Evolutionary conservation across 495 filamentous ascomycete species (phyloP), one percentile per base, ranked within the genome.

Genomic region (Pseudomonodictys pantanalensis): DNA sequence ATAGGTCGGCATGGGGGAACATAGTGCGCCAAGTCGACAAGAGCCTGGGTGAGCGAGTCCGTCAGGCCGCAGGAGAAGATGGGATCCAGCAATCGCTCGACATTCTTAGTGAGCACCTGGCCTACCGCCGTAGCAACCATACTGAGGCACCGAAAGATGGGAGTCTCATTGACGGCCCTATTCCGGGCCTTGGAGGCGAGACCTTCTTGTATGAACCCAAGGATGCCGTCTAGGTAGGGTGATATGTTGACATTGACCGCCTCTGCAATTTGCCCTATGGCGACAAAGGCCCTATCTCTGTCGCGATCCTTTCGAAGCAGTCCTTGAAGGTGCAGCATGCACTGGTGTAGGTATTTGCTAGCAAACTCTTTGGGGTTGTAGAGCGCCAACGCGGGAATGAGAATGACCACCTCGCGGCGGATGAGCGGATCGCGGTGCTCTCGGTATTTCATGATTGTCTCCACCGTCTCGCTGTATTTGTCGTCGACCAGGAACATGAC

Each of bases 401-500:
- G 83, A 43, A 87, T 77, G 43, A 97, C 87, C 22, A 97, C 87
- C 41, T 95, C 90, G 52, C 87, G 84, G 28, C 92, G 83, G 61
- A 97, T 95, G 32, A 89, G 86, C 3, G 82, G 73, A 56, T 99
- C 93, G 42, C 89, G 84, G 60, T 96, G 89, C 62, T 97, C 95
- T 67, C 93, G 95, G 69, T 95, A 86, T 48, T 85, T 85, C 53
- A 91, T 84, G 22, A 96, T 86, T 56, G 91, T 91, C 59, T 99
- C 93, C 72, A 92, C 97, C 12, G 89, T 86, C 43, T 95, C 89
- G 32, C 64, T 68, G 56, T 74, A 76, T 29, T 83, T 77, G 61
- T 89, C 83, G 29, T 88, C 89, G 47, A 93, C 87, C 93, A 99
- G 97, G 75, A 95, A 99, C 93, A 97, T 99, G 58, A 91, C 91